phyloP scores from a whole-genome alignment of 805 yeast genomes.

The Isabelozyma gotoi region DNA sequence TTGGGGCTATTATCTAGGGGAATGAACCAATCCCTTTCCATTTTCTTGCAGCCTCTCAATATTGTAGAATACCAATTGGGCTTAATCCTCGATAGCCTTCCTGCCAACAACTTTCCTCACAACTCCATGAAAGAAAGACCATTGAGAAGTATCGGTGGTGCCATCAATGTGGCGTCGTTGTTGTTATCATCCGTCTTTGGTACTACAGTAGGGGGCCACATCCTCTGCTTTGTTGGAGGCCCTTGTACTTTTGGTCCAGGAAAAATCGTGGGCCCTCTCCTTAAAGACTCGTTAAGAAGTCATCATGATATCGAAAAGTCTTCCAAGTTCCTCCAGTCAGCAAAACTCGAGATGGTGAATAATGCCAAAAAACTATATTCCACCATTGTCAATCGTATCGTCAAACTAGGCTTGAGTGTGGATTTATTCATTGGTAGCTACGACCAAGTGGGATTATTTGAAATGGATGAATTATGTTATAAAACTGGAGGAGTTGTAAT shows the following conservation, averaged over 20 bases:
- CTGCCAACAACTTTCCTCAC: conserved; percentile 50
- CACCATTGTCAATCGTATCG: conserved; percentile 46
- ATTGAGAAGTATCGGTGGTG: conserved; percentile 59
- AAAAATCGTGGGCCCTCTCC: conserved; percentile 49
- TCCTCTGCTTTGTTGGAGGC: conserved; percentile 59
- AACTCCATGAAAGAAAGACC: conserved; percentile 43
- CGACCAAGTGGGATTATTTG: conserved; percentile 67
- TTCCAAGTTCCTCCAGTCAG: conserved; percentile 24
- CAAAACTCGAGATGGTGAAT: conserved; percentile 28
- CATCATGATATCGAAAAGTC: conserved; percentile 60
- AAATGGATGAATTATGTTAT: conserved; percentile 59
- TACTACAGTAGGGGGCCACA: conserved; percentile 50
- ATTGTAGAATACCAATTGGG: conserved; percentile 52
- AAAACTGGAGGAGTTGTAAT: conserved; percentile 65
- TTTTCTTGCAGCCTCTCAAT: conserved; percentile 48
- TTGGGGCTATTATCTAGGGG: conserved; percentile 42
- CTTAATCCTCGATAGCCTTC: conserved; percentile 47
- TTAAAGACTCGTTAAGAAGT: conserved; percentile 65
- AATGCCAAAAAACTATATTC: conserved; percentile 48
- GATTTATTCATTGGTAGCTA: conserved; percentile 64
- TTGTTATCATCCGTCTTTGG: conserved; percentile 39
- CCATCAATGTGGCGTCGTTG: conserved; percentile 48
- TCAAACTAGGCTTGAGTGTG: conserved; percentile 52
- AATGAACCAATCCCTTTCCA: conserved; percentile 9
- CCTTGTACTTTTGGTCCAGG: conserved; percentile 71